Base-by-base conservation (phyloP, 2,329 filamentous ascomycete genomes). In the Diplodia corticola region DNA sequence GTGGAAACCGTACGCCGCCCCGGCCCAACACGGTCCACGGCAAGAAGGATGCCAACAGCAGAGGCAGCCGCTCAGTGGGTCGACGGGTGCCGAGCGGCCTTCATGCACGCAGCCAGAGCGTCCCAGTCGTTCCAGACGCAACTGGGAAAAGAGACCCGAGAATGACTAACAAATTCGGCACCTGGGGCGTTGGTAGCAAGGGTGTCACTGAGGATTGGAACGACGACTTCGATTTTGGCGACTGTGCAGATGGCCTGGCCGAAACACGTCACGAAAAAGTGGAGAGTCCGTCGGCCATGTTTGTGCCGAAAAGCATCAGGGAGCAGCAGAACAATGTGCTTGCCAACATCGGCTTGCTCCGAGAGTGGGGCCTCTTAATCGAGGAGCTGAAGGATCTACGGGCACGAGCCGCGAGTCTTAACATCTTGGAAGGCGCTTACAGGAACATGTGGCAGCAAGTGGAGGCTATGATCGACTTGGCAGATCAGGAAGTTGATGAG, bases 161-260 rank as follows among this genome's bases (percentile, higher is more conserved):
- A 80, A 76, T 82, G 77, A 73, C 85, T n/a, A 85, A 77, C 63
- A 93, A 93, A 72, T 94, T 92, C 73, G 90, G 91, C 50, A 93
- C 91, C 0, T 94, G 91, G 91, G 91, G 90, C 2, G 80, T 92
- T 49, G 88, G 89, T n/a, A 89, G 87, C 69, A 93, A 93, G 76
- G 89, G 87, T 17, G 88, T 89, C 12, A 93, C 89, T 68, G 92
- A 96, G 75, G 91, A 95, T 73, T 96, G 92, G 92, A 92, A 94
- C 71, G 91, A 93, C 69, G 92, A 96, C 75, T 95, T 96, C 71
- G 91, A 94, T 68, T 93, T 94, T 74, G 84, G 85, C 24, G 73
- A 74, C 37, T 50, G 64, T 3, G 69, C 70, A 26, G 54, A 26
- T 4, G 63, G 50, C 12, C 15, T 49, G 13, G 75, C 72, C 26